Base-by-base conservation (phyloP, 2,329 filamentous ascomycete genomes). In the Verticillium zaregamsianum region DNA sequence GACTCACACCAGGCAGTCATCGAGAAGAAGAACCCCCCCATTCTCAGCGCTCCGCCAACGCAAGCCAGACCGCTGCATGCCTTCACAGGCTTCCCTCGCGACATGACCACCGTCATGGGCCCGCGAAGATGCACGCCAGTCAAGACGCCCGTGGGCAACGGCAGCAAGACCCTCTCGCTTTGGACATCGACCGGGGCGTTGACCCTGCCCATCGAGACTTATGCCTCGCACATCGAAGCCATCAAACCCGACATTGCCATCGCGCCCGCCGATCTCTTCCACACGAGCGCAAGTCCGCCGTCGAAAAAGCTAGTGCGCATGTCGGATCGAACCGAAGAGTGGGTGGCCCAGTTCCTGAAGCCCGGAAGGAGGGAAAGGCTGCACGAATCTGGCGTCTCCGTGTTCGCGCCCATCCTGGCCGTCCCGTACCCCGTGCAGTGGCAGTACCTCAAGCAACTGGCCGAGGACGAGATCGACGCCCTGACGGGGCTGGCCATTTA, bases 131-230 rank as follows among this genome's bases (percentile, higher is more conserved):
- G 89, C 57, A 91, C 93, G 1, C 86, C 92, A 1, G 88, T 97
- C 23, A 76, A 83, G 9, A 86, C 89, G 7, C 90, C 91, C 0
- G 80, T 87, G 65, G 85, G 86, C 23, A 93, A 95, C 72, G 88
- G 87, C 9, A 85, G 89, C 64, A 85, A 84, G 45, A 84, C 87
- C 56, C 81, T 98, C 52, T 87, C 90, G 20, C 83, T 98, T 57
- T 88, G 91, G 71, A 97, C 95, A 2, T 94, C 93, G 0, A 91
- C 92, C 1, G 95, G 95, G 33, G 97, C 96, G 76, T 85, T 86
- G 64, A 82, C 85, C 61, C 79, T 98, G 37, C 83, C 85, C 35
- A 85, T 87, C 0, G 80, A 85, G 7, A 86, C 90, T 60, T 98
- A 95, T 76, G 79, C 83, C 37, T 78, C 85, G 6, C 87, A 87